Evolutionary conservation across 768 basidiomycete genomes (phyloP).

Genomic region (Psilocybe cyanescens): DNA sequence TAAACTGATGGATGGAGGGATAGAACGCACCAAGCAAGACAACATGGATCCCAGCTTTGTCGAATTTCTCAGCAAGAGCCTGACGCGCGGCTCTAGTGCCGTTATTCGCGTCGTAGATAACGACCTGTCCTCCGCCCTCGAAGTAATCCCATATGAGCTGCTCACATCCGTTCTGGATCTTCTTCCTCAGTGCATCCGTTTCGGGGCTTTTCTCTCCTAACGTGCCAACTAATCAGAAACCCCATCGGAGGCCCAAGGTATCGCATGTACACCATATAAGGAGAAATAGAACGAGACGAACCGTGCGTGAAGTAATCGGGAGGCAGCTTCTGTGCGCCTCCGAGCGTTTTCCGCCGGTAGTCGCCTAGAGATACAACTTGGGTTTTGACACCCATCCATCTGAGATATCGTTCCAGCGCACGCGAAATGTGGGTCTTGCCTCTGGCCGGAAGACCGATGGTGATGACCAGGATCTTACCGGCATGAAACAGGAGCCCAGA

Average conservation of each 20-base stretch:
- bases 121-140: conserved; percentile 86
- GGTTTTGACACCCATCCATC: conserved; percentile 98
- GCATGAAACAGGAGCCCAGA: conserved; percentile 89
- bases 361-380: conserved; percentile 95
- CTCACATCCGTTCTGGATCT: conserved; percentile 84
- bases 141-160: conserved; percentile 90
- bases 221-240: not conserved
- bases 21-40: conserved; percentile 77
- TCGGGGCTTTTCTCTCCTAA: conserved; percentile 76
- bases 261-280: not conserved
- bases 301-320: conserved; percentile 91
- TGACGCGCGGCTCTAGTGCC: conserved; percentile 72
- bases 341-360: conserved; percentile 88
- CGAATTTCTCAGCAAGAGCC: conserved; percentile 82
- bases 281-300: conserved; percentile 30
- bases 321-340: conserved; percentile 86
- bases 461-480: conserved; percentile 92
- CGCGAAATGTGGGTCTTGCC: conserved; percentile 98
- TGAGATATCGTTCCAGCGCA: conserved; percentile 93
- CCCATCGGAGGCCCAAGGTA: not conserved
- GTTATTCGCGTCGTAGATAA: conserved; percentile 99
- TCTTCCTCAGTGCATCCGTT: conserved; percentile 76
- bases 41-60: conserved; percentile 87
- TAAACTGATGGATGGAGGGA: not conserved
- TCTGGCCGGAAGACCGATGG: conserved; percentile 91